Conservation (phyloP, 2,329 filamentous ascomycete species). For the Alternaria incomplexa region DNA sequence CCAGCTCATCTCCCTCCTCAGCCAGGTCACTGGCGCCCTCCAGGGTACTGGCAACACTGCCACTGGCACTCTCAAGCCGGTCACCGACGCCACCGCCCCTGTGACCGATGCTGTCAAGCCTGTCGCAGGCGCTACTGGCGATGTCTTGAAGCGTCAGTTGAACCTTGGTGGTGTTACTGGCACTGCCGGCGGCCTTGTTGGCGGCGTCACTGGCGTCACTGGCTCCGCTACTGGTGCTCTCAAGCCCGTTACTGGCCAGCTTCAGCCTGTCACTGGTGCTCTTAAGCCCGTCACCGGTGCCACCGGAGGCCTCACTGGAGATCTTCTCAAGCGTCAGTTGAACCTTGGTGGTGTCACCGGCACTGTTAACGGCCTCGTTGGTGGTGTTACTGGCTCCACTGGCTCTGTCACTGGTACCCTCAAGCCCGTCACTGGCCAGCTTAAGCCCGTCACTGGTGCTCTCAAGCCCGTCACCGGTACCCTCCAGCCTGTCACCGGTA, state of each 20-base stretch:
- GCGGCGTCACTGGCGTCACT: background rate
- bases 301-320: background rate
- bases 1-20: background rate
- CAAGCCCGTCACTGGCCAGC: background rate
- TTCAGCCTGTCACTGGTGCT: background rate
- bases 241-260: background rate
- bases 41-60: background rate
- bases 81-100: background rate
- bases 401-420: background rate
- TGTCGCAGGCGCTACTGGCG: background rate
- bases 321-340: background rate
- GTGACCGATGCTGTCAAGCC: background rate
- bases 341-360: background rate
- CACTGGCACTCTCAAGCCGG: background rate
- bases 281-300: background rate
- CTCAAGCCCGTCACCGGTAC: background rate
- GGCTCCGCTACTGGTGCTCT: background rate
- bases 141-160: background rate
- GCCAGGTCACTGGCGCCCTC: background rate
- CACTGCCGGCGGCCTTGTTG: background rate
- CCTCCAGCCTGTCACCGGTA: background rate
- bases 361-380: background rate
- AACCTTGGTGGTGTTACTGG: background rate
- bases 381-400: background rate
- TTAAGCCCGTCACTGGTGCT: background rate